Base-by-base conservation (phyloP, 495 filamentous ascomycete genomes). In the Oleoguttula mirabilis region DNA sequence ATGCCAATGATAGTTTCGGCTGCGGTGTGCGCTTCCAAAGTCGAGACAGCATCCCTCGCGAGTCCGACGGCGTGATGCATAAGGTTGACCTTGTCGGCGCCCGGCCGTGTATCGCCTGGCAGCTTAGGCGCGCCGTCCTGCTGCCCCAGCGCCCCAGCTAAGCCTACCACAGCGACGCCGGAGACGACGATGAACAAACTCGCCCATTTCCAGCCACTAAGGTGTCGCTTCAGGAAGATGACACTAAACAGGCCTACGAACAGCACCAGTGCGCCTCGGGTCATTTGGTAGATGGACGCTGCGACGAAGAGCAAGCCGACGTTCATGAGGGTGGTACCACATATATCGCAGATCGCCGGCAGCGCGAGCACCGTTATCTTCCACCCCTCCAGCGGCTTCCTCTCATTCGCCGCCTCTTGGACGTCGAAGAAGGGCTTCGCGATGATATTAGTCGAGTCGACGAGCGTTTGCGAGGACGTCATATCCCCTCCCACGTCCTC, bases 221-320 rank as follows among this genome's bases (percentile, higher is more conserved):
- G 68, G 50, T 73, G 77, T 22, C 85, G 76, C 40, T 72, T 76
- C 25, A 98, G 65, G 58, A 98, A 96, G 2, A 93, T 51, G 4
- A 98, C 87, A 56, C 85, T 93, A 67, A 98, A 95, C 0, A 95
- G 62, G 0, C 90, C 90, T 10, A 98, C 90, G 45, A 96, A 98
- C 3, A 98, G 68, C 12, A 96, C 88, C 20, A 98, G 68, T 0
- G 90, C 88, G 12, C 90, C 90, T 21, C 90, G 73, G 7, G 88
- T 96, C 90, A 98, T 98, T 60, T 98, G 90, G 67, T 95, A 98
- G 53, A 98, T 93, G 47, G 79, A 86, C 0, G 90, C 85, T 1
- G 83, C 90, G 8, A 95, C 86, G 54, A 95, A 92, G 34, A 95
- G 71, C 44, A 98, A 66, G 10, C 90, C 90, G 4, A 86, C 80